These are phyloP conservation scores for Dalbergia oliveri DNA, from an alignment of 306 rosid species.

Conservation along the genomic window DNA sequence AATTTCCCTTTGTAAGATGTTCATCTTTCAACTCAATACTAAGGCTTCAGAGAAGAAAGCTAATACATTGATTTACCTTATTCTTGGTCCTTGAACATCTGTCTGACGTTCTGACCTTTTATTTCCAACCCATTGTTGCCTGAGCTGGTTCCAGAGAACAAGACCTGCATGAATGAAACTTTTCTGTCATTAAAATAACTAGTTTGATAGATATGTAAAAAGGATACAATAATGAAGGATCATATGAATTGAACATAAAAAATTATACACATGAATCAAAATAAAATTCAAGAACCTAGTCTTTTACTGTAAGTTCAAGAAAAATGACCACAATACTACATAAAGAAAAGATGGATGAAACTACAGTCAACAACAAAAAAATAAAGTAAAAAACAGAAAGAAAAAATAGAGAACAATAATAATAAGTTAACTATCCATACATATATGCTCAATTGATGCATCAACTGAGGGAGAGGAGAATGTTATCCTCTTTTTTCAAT, in stretches of 20 bases:
- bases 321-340: slow-evolving; percentile 6
- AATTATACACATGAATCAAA: background rate
- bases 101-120: slow-evolving; percentile 46
- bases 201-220: slow-evolving; percentile 3
- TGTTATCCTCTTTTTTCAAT: slow-evolving; percentile 1
- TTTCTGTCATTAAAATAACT: slow-evolving; percentile 23
- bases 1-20: background rate
- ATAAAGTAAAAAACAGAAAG: background rate
- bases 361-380: background rate
- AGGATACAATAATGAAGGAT: background rate
- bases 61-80: slow-evolving; percentile 62
- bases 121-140: slow-evolving; percentile 84
- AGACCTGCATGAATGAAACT: slow-evolving; percentile 68
- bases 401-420: background rate
- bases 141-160: slow-evolving; percentile 76
- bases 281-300: slow-evolving; percentile 10
- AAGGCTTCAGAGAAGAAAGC: background rate
- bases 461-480: background rate
- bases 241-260: slow-evolving; percentile 11
- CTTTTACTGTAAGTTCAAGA: slow-evolving; percentile 15
- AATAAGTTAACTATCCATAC: background rate
- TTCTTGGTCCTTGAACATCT: slow-evolving; percentile 61
- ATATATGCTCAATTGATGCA: background rate
- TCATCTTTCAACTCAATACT: background rate
- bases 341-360: background rate